Evolutionary conservation across 2,329 filamentous ascomycete genomes (phyloP).

Genomic region (Hypocreales sp.): DNA sequence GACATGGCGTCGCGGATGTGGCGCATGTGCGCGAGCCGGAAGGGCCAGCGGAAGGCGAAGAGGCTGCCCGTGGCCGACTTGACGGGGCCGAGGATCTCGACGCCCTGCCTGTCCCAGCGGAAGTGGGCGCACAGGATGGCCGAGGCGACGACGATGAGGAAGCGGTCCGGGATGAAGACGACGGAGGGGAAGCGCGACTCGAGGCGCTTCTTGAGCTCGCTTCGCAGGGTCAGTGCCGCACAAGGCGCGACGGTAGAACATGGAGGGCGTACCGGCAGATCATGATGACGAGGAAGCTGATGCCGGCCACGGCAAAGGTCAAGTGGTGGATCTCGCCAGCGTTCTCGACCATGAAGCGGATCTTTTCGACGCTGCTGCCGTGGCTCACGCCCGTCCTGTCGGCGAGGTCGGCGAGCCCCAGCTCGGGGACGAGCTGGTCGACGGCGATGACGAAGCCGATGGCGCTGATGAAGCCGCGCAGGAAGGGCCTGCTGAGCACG

Average conservation of each 20-base stretch:
- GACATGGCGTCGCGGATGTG: constrained; percentile 78
- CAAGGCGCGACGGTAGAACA: too few relatives aligned
- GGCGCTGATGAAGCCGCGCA: constrained; percentile 91
- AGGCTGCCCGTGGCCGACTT: constrained; percentile 54
- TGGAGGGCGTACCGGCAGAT: constrained; percentile 69
- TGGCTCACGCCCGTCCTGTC: constrained; percentile 54
- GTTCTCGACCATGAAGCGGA: constrained; percentile 63
- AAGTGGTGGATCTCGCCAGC: constrained; percentile 51
- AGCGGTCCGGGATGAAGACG: constrained; percentile 83
- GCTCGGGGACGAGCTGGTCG: constrained; percentile 83
- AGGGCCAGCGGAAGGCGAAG: constrained; percentile 79
- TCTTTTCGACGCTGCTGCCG: constrained; percentile 74
- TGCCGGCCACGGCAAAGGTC: constrained; percentile 61
- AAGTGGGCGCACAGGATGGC: constrained; percentile 65
- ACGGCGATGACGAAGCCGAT: constrained; percentile 94
- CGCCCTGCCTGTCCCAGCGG: constrained; percentile 63
- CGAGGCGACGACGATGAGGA: constrained; percentile 74
- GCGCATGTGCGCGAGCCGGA: constrained; percentile 57
- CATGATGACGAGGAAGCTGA: constrained; percentile 81
- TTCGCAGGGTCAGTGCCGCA: too few relatives aligned
- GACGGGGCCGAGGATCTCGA: constrained; percentile 72
- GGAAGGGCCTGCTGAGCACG: constrained; percentile 80
- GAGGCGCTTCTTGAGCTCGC: constrained; percentile 66
- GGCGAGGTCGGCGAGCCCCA: constrained; percentile 57
- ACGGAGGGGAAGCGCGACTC: constrained; percentile 67